Evolutionary conservation across 2,329 filamentous ascomycete species (phyloP).

Genomic region (Ophiosphaerella narmari): DNA sequence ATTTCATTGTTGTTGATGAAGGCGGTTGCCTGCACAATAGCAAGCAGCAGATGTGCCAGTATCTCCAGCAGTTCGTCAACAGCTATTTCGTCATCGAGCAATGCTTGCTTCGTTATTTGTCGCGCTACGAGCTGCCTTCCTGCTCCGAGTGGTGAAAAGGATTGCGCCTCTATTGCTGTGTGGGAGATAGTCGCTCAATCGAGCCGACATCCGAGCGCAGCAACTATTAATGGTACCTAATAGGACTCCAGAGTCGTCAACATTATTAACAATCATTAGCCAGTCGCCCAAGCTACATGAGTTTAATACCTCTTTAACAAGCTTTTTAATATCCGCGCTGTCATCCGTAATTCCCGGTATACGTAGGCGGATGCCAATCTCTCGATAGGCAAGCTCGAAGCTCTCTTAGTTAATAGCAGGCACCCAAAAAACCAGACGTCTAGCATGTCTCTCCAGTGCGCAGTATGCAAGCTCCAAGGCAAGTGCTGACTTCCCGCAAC

Average conservation of each 20-base stretch:
- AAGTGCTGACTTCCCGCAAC: conserved; percentile 23
- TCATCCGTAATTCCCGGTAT: conserved; percentile 28
- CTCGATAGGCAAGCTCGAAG: conserved; percentile 27
- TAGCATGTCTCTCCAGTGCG: conserved; percentile 26
- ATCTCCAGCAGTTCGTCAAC: conserved; percentile 34
- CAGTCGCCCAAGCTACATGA: conserved; percentile 31
- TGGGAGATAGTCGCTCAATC: conserved; percentile 38
- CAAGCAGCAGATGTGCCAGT: conserved; percentile 18
- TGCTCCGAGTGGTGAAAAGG: conserved; percentile 35
- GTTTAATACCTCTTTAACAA: conserved; percentile 45
- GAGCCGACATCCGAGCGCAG: not conserved
- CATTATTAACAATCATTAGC: conserved; percentile 54
- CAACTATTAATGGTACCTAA: conserved; percentile 13
- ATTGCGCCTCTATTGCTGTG: conserved; percentile 34
- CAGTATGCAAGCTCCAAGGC: conserved; percentile 48
- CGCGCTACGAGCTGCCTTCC: conserved; percentile 14
- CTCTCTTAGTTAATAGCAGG: conserved; percentile 24
- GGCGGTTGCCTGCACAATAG: conserved; percentile 14
- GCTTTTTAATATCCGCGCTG: conserved; percentile 42
- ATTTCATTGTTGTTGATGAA: conserved; percentile 33
- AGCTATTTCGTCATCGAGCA: conserved; percentile 12
- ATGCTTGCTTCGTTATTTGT: conserved; percentile 11
- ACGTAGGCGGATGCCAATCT: conserved; percentile 16
- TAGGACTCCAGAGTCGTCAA: conserved; percentile 46
- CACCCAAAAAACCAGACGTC: conserved; percentile 20